Evolutionary conservation across 1,139 yeast genomes (phyloP).

Genomic region (Blastobotrys apis): DNA sequence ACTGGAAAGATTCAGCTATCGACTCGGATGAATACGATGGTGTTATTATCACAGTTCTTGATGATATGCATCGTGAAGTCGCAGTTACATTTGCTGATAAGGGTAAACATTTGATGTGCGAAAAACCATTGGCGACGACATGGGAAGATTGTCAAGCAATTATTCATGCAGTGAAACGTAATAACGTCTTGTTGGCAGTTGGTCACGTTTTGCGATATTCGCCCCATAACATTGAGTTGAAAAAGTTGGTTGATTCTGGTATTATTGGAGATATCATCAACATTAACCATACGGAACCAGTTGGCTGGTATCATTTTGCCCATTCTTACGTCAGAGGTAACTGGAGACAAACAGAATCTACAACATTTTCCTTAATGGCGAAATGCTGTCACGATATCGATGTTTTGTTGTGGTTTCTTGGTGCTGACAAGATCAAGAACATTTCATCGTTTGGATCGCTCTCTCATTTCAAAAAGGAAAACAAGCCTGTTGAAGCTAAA

Average conservation of each 20-base stretch:
- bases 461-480: conserved; percentile 24
- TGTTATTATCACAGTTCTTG: conserved; percentile 26
- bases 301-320: conserved; percentile 32
- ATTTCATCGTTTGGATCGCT: conserved; percentile 29
- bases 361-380: conserved; percentile 31
- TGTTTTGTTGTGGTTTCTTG: conserved; percentile 28
- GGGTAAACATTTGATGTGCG: conserved; percentile 29
- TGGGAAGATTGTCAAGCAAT: conserved; percentile 27
- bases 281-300: conserved; percentile 32
- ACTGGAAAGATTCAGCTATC: conserved; percentile 22
- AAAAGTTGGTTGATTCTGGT: conserved; percentile 24
- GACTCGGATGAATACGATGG: conserved; percentile 24
- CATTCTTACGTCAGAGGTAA: conserved; percentile 34
- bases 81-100: conserved; percentile 28
- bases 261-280: conserved; percentile 27
- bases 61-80: conserved; percentile 28
- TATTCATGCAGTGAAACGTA: conserved; percentile 23
- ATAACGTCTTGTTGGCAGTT: conserved; percentile 27
- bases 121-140: conserved; percentile 30
- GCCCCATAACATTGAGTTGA: conserved; percentile 28
- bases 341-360: conserved; percentile 25
- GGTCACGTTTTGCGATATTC: conserved; percentile 33
- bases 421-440: conserved; percentile 22
- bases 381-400: conserved; percentile 32
- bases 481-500: conserved; percentile 26